Base-by-base conservation (phyloP, 2,329 filamentous ascomycete species). In the Aspergillus sp. region DNA sequence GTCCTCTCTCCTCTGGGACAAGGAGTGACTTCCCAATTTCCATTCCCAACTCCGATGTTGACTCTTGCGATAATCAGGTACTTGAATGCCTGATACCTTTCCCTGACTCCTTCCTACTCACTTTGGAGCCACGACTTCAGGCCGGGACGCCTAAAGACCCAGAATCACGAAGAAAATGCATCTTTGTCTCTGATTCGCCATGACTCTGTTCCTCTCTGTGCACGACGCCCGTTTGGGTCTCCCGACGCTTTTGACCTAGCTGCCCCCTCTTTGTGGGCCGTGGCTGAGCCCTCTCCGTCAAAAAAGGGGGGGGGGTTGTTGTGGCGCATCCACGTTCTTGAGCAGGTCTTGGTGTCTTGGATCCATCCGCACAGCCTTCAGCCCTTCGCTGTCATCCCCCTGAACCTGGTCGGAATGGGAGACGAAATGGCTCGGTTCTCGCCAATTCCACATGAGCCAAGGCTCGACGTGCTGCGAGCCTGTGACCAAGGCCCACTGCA, bases 401-500 rank as follows among this genome's bases (percentile, higher is more conserved):
- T 41, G 48, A 50, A 36, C 17, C 41, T 20, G 11, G 30, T 48
- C 44, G 48, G 42, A 26, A 17, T 20, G 26, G 30, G 24, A 34
- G 26, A 36, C 13, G 38, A 51, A 18, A 43, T 30, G 48, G 48
- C 32, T 54, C 20, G n/a, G 43, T 36, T 55, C 53, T 18, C 11
- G 24, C 18, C 51, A 55, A 53, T 47, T 18, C 43, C 34, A 47
- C 38, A 32, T 38, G 43, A 47, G 41, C 52, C 51, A 61, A 60
- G 57, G 55, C 56, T 61, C 42, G 17, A 53, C 11, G 41, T 17
- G 26, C 20, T n/a, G n/a, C n/a, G n/a, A n/a, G n/a, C n/a, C n/a
- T n/a, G 49, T 41, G 55, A 53, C 42, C 45, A 34, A 22, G 59
- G 43, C 49, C 62, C 58, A 62, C 60, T 44, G 20, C 51, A 45